These are phyloP conservation scores for Parastagonospora avenae DNA, from an alignment of 2,329 filamentous ascomycete species.

Conservation along the genomic window DNA sequence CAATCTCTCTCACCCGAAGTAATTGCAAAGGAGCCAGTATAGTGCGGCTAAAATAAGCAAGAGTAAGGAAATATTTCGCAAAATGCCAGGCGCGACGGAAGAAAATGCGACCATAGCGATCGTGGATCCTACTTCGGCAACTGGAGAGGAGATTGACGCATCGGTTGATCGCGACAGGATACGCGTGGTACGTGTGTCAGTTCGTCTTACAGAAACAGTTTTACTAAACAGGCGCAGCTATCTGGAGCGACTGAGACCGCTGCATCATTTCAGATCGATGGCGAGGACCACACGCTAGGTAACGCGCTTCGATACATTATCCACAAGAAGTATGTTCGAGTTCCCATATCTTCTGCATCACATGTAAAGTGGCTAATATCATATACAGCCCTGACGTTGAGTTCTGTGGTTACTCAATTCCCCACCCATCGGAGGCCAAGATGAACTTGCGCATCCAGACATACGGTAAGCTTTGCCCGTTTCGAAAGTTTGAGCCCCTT, in stretches of 20 bases:
- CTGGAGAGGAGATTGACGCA: constrained; percentile 38
- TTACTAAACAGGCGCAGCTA: constrained; percentile 60
- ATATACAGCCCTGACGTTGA: constrained; percentile 82
- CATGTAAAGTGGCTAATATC: constrained; percentile 1
- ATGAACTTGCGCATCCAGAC: constrained; percentile 99
- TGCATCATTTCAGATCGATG: constrained; percentile 91
- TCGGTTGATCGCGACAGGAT: constrained; percentile 51
- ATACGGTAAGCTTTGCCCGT: constrained; percentile 66
- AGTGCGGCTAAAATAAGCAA: not conserved
- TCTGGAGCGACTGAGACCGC: constrained; percentile 83
- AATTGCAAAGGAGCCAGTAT: too few relatives aligned
- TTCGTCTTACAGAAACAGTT: not conserved
- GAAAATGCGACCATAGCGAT: constrained; percentile 24
- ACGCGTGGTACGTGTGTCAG: constrained; percentile 46
- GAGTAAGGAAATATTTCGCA: constrained; percentile 4
- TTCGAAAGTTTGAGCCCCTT: not conserved
- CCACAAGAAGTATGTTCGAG: constrained; percentile 85
- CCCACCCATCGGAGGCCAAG: constrained; percentile 91
- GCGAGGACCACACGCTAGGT: constrained; percentile 93
- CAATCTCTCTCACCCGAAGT: not conserved
- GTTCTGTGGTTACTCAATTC: constrained; percentile 97
- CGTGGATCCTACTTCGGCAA: constrained; percentile 30
- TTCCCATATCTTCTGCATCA: not conserved
- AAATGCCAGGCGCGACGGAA: constrained; percentile 30
- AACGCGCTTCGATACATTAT: constrained; percentile 94